Conservation (phyloP, 305 asterid genomes). For the Stenogyne calaminthoides region DNA sequence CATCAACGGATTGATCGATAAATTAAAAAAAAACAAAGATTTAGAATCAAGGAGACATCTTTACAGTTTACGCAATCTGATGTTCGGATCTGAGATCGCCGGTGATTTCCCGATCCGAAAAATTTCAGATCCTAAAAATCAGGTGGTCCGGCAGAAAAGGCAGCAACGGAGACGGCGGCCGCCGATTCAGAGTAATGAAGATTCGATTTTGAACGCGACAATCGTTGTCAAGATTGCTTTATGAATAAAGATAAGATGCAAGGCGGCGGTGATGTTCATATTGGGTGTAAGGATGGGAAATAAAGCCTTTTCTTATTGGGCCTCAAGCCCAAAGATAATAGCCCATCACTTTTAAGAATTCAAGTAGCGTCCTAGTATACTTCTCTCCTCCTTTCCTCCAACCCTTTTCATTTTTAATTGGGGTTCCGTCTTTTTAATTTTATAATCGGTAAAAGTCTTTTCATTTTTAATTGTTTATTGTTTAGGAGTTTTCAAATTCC, state of each 20-base stretch:
- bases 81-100: slow-evolving; percentile 7
- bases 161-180: background rate
- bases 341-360: background rate
- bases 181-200: background rate
- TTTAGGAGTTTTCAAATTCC: too few species aligned
- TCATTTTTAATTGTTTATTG: too few species aligned
- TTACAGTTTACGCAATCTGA: background rate
- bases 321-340: background rate
- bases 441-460: too few species aligned
- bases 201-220: background rate
- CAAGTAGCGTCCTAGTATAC: background rate
- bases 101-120: background rate
- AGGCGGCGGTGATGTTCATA: background rate
- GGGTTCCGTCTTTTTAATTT: too few species aligned
- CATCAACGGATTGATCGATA: background rate
- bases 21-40: background rate
- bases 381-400: too few species aligned
- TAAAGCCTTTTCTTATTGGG: background rate
- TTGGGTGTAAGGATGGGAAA: background rate
- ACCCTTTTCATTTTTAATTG: too few species aligned
- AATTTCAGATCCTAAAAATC: background rate
- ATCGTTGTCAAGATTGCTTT: background rate
- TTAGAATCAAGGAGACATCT: background rate
- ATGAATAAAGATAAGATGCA: background rate
- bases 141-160: background rate